These are phyloP conservation scores for Saccharomycopsis sp. DNA, from an alignment of 805 yeast species.

Conservation along the genomic window DNA sequence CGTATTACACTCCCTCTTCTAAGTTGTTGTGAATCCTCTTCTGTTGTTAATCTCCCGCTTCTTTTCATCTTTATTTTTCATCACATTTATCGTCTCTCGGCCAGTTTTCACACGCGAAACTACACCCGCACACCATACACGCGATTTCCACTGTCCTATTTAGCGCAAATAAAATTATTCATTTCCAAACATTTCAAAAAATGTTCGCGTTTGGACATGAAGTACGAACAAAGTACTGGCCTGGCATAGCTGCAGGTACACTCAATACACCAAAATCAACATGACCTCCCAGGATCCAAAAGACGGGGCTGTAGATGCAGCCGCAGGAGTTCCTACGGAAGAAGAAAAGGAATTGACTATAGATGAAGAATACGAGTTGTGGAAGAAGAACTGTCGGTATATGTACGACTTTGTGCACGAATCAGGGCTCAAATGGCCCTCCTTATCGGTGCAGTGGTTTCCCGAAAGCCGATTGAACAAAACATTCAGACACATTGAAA, in stretches of 20 bases:
- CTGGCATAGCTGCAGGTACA: too few relatives aligned
- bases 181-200: too few relatives aligned
- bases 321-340: slow-evolving; percentile 6
- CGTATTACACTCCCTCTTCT: too few relatives aligned
- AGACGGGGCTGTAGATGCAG: background rate
- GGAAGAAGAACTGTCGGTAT: slow-evolving; percentile 74
- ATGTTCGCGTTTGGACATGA: too few relatives aligned
- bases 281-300: background rate
- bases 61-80: too few relatives aligned
- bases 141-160: too few relatives aligned
- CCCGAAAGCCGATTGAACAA: slow-evolving; percentile 34
- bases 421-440: slow-evolving; percentile 77
- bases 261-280: background rate
- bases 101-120: too few relatives aligned
- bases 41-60: too few relatives aligned
- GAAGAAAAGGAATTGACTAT: slow-evolving; percentile 27
- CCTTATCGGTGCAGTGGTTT: slow-evolving; percentile 72
- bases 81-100: too few relatives aligned
- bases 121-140: background rate
- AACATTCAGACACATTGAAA: slow-evolving; percentile 33
- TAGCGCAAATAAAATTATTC: too few relatives aligned
- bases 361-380: slow-evolving; percentile 60
- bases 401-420: slow-evolving; percentile 83
- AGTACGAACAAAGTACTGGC: too few relatives aligned
- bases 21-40: too few relatives aligned